Base-by-base conservation (phyloP, 1,284 basidiomycete genomes). In the Farysia itapuensis region DNA sequence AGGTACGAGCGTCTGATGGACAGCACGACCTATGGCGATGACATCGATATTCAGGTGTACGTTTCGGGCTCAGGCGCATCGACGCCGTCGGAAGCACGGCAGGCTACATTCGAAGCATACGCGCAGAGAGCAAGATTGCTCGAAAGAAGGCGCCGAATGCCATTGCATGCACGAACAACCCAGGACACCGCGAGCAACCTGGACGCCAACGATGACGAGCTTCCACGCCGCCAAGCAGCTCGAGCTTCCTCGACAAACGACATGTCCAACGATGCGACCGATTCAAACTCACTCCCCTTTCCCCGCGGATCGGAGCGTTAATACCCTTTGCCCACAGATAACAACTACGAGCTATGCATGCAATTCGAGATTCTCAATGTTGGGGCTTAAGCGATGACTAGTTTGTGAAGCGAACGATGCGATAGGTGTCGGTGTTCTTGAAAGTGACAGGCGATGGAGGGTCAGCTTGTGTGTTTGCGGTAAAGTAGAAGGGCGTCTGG, bases 51-150 rank as follows among this genome's bases (percentile, higher is more conserved):
- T 18, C 48, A 47, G n/a, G 48, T 58, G 9, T 46, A 39, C 12
- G 42, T 60, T 5, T 49, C 46, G 0, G 46, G 43, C 4, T 60
- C 57, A 3, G 57, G 57, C 19, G 50, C 57, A 0, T 49, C 45
- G 8, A 60, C 57, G 0, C 57, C 57, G 14, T 45, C 50, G 6
- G 50, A 60, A 28, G 46, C 50, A 2, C 34, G 57, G 19, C 57
- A 49, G 19, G 57, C 57, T 2, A 61, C 51, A 11, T 61, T 61
- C 22, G 57, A 61, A 22, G 57, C 57, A 5, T 61, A 61, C 12
- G 57, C 57, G 4, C 43, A 49, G 21, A 40, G 56, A 18, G 49
- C 56, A 5, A 46, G 56, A 22, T 4, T 52, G 19, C 16, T 58
- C 9, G 48, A 52, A 26, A 39, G 56, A 13, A 43, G 49, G 7